A percentile compares a stretch with the other conserved stretches of the same genome.
These are phyloP conservation scores for Monosporozyma aerobia DNA, from an alignment of 805 yeast genomes.

Conservation along the genomic window DNA sequence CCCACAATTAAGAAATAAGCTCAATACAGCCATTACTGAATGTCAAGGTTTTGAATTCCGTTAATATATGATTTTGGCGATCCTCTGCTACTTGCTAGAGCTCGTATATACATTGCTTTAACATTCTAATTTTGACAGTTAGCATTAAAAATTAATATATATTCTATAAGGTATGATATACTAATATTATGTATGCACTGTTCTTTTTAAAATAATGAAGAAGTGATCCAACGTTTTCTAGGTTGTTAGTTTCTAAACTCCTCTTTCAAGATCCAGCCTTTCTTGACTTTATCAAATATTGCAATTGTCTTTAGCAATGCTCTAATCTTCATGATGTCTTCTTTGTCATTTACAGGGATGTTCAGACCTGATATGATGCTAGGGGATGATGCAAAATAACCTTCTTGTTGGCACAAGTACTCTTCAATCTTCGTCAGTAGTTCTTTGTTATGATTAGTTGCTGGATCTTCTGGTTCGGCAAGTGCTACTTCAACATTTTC, in stretches of 20 bases:
- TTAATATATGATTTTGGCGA: neutral
- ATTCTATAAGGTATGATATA: neutral
- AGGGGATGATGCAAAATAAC: conserved; percentile 39
- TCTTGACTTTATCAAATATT: conserved; percentile 47
- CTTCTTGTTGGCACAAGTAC: conserved; percentile 32
- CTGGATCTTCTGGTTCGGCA: conserved; percentile 9
- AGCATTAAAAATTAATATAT: neutral
- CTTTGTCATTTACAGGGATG: conserved; percentile 36
- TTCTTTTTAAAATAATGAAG: too few relatives aligned
- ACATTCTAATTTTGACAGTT: neutral
- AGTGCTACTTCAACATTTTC: neutral
- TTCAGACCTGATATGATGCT: conserved; percentile 36
- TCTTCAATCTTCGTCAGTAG: conserved; percentile 27
- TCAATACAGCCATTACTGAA: conserved; percentile 62
- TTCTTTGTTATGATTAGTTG: conserved; percentile 2
- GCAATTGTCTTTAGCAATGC: conserved; percentile 63
- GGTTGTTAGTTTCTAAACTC: neutral
- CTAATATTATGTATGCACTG: neutral
- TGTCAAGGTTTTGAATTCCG: conserved; percentile 78
- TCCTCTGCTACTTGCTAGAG: too few relatives aligned
- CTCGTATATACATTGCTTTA: too few relatives aligned
- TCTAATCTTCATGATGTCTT: conserved; percentile 52
- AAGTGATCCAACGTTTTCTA: neutral
- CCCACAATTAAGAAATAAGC: conserved; percentile 47
- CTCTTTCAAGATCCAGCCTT: conserved; percentile 58